Base-by-base conservation (phyloP, 1,284 basidiomycete genomes). In the Mixia osmundae region DNA sequence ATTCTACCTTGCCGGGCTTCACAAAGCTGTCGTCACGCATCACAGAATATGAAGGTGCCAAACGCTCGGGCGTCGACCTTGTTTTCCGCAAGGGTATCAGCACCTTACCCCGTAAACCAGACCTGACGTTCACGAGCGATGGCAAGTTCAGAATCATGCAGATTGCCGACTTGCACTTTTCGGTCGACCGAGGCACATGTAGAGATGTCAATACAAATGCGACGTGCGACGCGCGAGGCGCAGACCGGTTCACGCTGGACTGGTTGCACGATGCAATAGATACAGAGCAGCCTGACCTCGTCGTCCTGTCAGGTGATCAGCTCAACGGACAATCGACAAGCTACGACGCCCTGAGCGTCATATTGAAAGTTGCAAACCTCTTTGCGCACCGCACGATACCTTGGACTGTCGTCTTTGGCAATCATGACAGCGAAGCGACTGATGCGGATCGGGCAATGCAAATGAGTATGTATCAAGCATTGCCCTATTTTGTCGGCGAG, bases 91-190 rank as follows among this genome's bases (percentile, higher is more conserved):
- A n/a, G n/a, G n/a, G 69, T 68, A 3, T 69, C 62, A 57, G 46
- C 76, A 22, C 69, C 68, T 1, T 66, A 64, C 46, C 65, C 68
- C 29, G 64, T 60, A 38, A 73, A 1, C 62, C 61, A 7, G 70
- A 76, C 0, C 68, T 67, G 3, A 71, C 72, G 1, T 87, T 91
- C 58, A 71, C 71, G n/a, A 61, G 55, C 14, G 66, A 74, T 18
- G 83, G 83, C 5, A 72, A 66, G 22, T 82, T 82, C 66, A 83
- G 73, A 56, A 72, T 89, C 44, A 63, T 91, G 44, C 83, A 91
- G 55, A 59, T 87, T 21, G 83, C 83, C 2, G 83, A 91, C 55
- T 61, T 89, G 20, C 83, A 91, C 55, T 89, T 61, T 43, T 45
- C 41, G 9, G 45, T 47, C 25, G 42, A 40, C 9, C 44, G 44